Base-by-base conservation (phyloP, 805 yeast genomes). In the Saturnispora gosingensis region DNA sequence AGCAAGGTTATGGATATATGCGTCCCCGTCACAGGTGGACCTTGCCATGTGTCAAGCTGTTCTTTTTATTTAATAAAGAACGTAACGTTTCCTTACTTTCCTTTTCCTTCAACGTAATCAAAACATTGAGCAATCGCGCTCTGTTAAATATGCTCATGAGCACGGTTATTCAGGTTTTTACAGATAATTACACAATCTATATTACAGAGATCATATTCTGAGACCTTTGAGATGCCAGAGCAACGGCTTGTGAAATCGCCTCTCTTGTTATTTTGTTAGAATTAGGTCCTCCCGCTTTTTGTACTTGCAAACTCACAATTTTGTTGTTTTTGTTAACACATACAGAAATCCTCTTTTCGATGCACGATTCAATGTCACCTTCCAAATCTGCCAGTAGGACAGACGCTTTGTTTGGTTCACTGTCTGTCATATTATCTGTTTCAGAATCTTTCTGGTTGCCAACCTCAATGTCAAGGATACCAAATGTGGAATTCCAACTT, bases 341-440 rank as follows among this genome's bases (percentile, higher is more conserved):
- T 1, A 80, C 72, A 22, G 72, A 67, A 15, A 87, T 67, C 18
- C 80, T 74, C 43, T 85, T 78, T 43, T 67, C 67, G 3, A 83
- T 73, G 32, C 81, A 73, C 60, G 88, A 95, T 65, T 88, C 97
- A 5, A 89, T 84, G 54, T 85, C 91, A 13, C 95, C 95, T 63
- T 88, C 95, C 40, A 87, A 60, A 62, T 88, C 97, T 1, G 86
- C 81, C 45, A 88, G 64, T 15, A 87, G 59, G 0, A 80, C 70
- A 1, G 76, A 56, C 24, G 64, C 44, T 16, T 42, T 46, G 1
- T 11, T 22, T 9, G 35, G 18, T 3, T 46, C 53, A 44, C 55
- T 65, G 15, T 59, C 50, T 7, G 68, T 73, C 64, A 68, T 48
- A 2, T 58, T 57, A 51, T 49, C 67, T 16, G 65, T 68, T 5